phyloP scores from a whole-genome alignment of 805 yeast species.

The Metschnikowia koreensis region DNA sequence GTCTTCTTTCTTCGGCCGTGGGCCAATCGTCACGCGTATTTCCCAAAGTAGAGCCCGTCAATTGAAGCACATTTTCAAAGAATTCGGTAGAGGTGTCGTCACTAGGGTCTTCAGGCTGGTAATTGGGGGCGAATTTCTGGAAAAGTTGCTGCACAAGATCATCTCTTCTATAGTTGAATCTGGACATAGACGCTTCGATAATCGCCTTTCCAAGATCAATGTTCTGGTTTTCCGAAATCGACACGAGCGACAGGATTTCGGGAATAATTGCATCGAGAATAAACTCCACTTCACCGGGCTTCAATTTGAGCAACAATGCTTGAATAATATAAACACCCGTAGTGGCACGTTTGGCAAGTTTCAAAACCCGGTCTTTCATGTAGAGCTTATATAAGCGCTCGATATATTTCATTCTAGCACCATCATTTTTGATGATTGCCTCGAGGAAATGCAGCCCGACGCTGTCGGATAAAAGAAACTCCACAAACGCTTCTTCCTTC shows the following conservation, averaged over 20 bases:
- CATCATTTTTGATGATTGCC: constrained; percentile 59
- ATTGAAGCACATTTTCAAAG: constrained; percentile 63
- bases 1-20: constrained; percentile 81
- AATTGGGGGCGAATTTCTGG: constrained; percentile 42
- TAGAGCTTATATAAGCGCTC: constrained; percentile 68
- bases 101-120: constrained; percentile 23
- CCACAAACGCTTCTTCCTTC: constrained; percentile 77
- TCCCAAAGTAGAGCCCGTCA: constrained; percentile 72
- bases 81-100: constrained; percentile 46
- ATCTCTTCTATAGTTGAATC: constrained; percentile 57
- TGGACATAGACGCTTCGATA: constrained; percentile 60
- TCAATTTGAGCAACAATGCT: constrained; percentile 62
- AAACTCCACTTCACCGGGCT: constrained; percentile 58
- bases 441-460: constrained; percentile 95
- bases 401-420: constrained; percentile 60
- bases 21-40: constrained; percentile 90
- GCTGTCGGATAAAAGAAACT: constrained; percentile 76
- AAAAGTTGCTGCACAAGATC: constrained; percentile 52
- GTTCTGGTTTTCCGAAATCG: constrained; percentile 53
- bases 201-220: constrained; percentile 66
- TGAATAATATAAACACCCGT: constrained; percentile 81
- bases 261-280: constrained; percentile 68
- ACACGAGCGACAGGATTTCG: constrained; percentile 55
- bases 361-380: constrained; percentile 70
- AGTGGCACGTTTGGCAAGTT: constrained; percentile 76